Conservation (phyloP, 768 basidiomycete species). For the Pholiota conissans region DNA sequence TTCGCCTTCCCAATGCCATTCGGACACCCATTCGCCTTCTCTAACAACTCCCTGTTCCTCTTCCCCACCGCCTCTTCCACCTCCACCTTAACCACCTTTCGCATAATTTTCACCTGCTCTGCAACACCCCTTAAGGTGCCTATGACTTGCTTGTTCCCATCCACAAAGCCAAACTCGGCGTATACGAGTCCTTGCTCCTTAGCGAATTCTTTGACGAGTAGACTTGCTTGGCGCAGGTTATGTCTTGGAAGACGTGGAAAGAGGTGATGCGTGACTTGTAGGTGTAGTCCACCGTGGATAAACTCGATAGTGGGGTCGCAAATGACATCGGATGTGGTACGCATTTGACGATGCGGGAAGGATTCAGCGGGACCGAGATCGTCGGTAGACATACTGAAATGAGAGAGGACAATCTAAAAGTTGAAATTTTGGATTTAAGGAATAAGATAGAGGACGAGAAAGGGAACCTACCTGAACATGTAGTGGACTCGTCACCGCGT, state of each 20-base stretch:
- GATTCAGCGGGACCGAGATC: slow-evolving; percentile 91
- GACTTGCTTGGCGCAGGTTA: slow-evolving; percentile 81
- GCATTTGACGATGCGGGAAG: slow-evolving; percentile 90
- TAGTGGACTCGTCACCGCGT: slow-evolving; percentile 84
- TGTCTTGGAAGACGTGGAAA: slow-evolving; percentile 95
- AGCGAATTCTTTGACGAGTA: slow-evolving; percentile 86
- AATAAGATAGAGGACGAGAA: neutral
- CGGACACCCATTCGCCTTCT: too few species aligned
- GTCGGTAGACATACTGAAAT: slow-evolving; percentile 92
- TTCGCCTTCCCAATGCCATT: too few species aligned
- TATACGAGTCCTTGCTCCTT: slow-evolving; percentile 83
- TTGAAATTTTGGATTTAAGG: too few species aligned
- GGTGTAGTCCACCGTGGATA: slow-evolving; percentile 96
- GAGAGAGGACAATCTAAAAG: slow-evolving; percentile 98
- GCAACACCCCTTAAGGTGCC: slow-evolving; percentile 84
- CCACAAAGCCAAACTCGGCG: slow-evolving; percentile 87
- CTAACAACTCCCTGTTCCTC: slow-evolving; percentile 17
- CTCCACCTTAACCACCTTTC: slow-evolving; percentile 78
- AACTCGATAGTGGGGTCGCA: slow-evolving; percentile 84
- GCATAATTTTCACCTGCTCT: slow-evolving; percentile 81
- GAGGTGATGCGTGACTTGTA: slow-evolving; percentile 96
- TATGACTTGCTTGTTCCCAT: slow-evolving; percentile 84
- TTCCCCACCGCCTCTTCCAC: slow-evolving; percentile 61
- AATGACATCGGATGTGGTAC: slow-evolving; percentile 96
- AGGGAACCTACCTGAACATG: slow-evolving; percentile 73